These are phyloP conservation scores for Sclerotinia minor DNA, from an alignment of 2,329 filamentous ascomycete species.

Conservation along the genomic window DNA sequence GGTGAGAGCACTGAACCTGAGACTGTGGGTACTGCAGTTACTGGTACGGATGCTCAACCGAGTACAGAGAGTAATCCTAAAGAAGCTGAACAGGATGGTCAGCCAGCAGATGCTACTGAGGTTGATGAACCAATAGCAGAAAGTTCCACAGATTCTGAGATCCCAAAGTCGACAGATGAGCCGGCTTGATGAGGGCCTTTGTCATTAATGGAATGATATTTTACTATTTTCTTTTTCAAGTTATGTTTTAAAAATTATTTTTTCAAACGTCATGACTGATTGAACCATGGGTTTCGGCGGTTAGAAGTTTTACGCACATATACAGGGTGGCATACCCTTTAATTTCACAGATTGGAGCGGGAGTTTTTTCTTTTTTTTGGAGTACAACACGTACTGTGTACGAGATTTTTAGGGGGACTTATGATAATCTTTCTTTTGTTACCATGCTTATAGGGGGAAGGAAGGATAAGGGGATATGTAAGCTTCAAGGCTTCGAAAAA, in stretches of 20 bases:
- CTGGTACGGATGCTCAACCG: not conserved
- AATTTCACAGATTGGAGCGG: constrained; percentile 8
- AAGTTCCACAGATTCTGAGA: not conserved
- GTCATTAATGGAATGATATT: not conserved
- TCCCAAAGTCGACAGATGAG: not conserved
- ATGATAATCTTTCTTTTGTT: not conserved
- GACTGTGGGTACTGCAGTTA: not conserved
- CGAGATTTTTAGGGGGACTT: constrained; percentile 35
- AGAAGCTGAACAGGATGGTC: not conserved
- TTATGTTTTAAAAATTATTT: not conserved
- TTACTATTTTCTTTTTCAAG: not conserved
- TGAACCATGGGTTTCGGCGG: constrained; percentile 2
- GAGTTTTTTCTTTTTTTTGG: constrained; percentile 9
- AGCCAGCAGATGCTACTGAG: not conserved
- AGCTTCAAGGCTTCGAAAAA: not conserved
- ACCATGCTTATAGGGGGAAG: not conserved
- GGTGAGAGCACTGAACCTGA: not conserved
- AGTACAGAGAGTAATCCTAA: not conserved
- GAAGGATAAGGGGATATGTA: not conserved
- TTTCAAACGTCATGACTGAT: not conserved
- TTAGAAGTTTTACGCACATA: constrained; percentile 16
- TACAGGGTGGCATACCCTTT: constrained; percentile 19
- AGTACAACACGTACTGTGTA: constrained; percentile 10
- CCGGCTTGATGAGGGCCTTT: not conserved
- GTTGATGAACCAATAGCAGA: not conserved